These are phyloP conservation scores for Trichoderma breve DNA, from an alignment of 2,329 filamentous ascomycete species.

Conservation along the genomic window DNA sequence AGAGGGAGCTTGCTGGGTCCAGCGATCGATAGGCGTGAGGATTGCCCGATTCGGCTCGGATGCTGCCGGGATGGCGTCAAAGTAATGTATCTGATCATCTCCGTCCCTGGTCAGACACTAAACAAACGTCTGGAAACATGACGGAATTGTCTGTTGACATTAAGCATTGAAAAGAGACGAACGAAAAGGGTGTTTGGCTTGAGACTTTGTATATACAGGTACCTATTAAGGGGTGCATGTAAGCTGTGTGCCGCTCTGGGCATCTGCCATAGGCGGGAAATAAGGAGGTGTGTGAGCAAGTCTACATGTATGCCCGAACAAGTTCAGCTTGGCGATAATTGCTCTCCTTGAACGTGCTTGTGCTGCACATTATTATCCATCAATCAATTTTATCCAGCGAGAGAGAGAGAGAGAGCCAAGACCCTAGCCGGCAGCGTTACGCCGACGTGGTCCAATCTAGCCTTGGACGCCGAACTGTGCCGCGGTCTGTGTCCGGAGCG, in stretches of 20 bases:
- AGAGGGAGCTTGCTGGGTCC: not conserved
- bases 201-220: not conserved
- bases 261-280: not conserved
- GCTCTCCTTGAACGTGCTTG: not conserved
- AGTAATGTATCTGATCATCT: not conserved
- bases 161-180: not conserved
- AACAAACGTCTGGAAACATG: not conserved
- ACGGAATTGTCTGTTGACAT: not conserved
- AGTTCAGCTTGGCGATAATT: not conserved
- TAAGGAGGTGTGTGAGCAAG: not conserved
- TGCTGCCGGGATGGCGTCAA: conserved; percentile 2
- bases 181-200: not conserved
- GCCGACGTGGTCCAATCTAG: not conserved
- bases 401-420: not conserved
- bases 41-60: conserved; percentile 12
- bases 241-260: not conserved
- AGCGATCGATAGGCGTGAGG: conserved; percentile 12
- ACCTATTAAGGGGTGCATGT: not conserved
- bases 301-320: not conserved
- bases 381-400: not conserved
- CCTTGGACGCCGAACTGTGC: not conserved
- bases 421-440: not conserved
- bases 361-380: not conserved
- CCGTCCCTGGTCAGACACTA: not conserved
- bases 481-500: not conserved